A percentile compares a stretch with the other conserved stretches of the same genome.
phyloP scores from a whole-genome alignment of 148 eudicot species.

The Suaeda aralocaspica region DNA sequence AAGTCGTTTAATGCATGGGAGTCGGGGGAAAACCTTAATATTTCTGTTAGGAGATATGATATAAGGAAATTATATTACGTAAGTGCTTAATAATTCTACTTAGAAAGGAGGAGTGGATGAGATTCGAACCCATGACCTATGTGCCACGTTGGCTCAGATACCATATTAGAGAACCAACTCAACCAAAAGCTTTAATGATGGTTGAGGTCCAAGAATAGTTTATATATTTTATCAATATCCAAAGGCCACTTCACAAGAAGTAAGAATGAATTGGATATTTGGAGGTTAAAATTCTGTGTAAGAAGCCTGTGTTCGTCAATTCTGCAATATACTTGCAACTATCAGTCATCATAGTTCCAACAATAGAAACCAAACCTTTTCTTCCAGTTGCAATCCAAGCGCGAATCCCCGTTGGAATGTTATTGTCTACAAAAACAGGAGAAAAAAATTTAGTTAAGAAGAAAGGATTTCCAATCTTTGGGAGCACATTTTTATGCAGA shows the following conservation, averaged over 20 bases:
- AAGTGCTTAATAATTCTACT: too few species aligned
- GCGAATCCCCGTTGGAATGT: conserved; percentile 44
- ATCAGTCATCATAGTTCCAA: not conserved
- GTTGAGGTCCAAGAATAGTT: too few species aligned
- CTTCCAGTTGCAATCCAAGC: conserved; percentile 89
- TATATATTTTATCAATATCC: not conserved
- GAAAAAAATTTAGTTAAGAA: not conserved
- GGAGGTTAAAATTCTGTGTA: not conserved
- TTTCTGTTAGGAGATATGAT: too few species aligned
- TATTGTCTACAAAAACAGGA: conserved; percentile 42
- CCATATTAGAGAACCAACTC: too few species aligned
- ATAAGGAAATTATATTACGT: too few species aligned
- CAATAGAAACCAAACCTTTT: conserved; percentile 42
- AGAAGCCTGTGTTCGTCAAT: not conserved
- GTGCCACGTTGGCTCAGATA: too few species aligned
- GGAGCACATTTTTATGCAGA: not conserved
- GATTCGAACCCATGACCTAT: too few species aligned
- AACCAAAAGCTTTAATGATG: too few species aligned
- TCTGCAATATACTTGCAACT: not conserved
- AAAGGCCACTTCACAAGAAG: not conserved
- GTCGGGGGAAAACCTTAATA: too few species aligned
- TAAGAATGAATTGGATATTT: not conserved
- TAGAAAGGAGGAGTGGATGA: too few species aligned
- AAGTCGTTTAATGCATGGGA: too few species aligned
- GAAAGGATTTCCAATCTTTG: not conserved